Conservation (phyloP, 805 yeast species). For the Priceomyces medius region DNA sequence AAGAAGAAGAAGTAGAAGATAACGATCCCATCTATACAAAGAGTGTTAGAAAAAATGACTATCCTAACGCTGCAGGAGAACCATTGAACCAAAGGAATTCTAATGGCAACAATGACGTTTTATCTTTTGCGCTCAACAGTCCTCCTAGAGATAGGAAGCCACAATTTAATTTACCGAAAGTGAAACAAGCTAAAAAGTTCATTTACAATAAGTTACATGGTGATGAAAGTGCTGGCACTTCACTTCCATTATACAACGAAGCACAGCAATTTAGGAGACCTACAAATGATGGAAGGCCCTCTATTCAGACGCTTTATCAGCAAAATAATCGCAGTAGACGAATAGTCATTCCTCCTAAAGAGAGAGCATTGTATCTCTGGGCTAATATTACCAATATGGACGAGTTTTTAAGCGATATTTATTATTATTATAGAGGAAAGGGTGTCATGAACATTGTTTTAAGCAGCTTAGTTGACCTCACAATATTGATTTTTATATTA, state of each 20-base stretch:
- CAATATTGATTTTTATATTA: slow-evolving; percentile 77
- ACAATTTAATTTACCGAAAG: slow-evolving; percentile 13
- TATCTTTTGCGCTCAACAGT: not conserved
- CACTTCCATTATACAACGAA: slow-evolving; percentile 16
- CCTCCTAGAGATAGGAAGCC: slow-evolving; percentile 8
- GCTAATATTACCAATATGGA: slow-evolving; percentile 93
- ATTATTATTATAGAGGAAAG: slow-evolving; percentile 79
- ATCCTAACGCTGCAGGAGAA: not conserved
- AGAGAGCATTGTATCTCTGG: slow-evolving; percentile 92
- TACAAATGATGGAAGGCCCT: slow-evolving; percentile 8
- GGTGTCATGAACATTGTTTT: slow-evolving; percentile 81
- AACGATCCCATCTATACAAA: not conserved
- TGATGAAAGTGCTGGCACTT: slow-evolving; percentile 5
- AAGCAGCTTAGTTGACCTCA: slow-evolving; percentile 61
- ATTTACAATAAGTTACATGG: slow-evolving; percentile 4
- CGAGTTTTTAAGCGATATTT: slow-evolving; percentile 77
- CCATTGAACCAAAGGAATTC: not conserved
- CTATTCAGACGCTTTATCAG: slow-evolving; percentile 13
- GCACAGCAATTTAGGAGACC: slow-evolving; percentile 11
- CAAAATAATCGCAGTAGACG: slow-evolving; percentile 10
- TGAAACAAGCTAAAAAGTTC: slow-evolving; percentile 7
- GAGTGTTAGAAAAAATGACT: not conserved
- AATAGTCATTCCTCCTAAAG: slow-evolving; percentile 46
- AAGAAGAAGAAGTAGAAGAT: not conserved
- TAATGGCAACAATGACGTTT: not conserved